A percentile compares a stretch with the other conserved stretches of the same genome.
Conservation (phyloP, 2,329 filamentous ascomycete genomes). For the Coleophoma eucalyptorum region DNA sequence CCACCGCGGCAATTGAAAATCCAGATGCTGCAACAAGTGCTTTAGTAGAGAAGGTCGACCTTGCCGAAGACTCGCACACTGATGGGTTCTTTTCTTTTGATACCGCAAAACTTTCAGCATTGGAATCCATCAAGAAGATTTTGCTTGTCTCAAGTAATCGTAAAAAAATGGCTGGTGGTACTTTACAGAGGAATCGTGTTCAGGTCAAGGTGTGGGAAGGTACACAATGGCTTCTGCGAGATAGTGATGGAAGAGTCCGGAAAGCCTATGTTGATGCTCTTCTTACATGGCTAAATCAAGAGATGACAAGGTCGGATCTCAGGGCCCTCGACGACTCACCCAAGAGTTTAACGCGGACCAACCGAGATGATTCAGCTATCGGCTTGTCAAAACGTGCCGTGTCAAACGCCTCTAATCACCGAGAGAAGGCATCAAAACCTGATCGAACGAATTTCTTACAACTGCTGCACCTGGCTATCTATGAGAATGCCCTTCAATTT, state of each 20-base stretch:
- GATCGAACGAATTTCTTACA: conserved; percentile 60
- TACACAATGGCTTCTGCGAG: conserved; percentile 89
- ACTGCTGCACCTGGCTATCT: conserved; percentile 81
- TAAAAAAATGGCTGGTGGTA: conserved; percentile 53
- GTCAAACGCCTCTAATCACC: conserved; percentile 57
- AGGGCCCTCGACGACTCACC: conserved; percentile 54
- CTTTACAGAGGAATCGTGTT: conserved; percentile 69
- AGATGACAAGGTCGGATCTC: conserved; percentile 66
- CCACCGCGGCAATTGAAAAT: conserved; percentile 39
- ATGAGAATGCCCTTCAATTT: conserved; percentile 77
- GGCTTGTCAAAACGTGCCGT: conserved; percentile 51
- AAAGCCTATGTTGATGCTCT: conserved; percentile 83
- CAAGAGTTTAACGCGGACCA: conserved; percentile 31
- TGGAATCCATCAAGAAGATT: conserved; percentile 79
- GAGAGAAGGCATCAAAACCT: conserved; percentile 16
- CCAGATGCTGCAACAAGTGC: conserved; percentile 39
- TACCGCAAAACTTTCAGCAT: conserved; percentile 59
- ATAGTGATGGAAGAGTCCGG: conserved; percentile 72
- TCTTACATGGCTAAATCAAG: conserved; percentile 78
- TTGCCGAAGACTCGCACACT: conserved; percentile 47
- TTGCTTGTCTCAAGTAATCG: conserved; percentile 75
- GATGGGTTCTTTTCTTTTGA: conserved; percentile 61
- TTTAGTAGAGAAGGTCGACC: conserved; percentile 41
- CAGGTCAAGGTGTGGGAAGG: conserved; percentile 88
- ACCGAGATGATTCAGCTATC: conserved; percentile 22